Conservation (phyloP, 2,329 filamentous ascomycete species). For the Catunica adiposa region DNA sequence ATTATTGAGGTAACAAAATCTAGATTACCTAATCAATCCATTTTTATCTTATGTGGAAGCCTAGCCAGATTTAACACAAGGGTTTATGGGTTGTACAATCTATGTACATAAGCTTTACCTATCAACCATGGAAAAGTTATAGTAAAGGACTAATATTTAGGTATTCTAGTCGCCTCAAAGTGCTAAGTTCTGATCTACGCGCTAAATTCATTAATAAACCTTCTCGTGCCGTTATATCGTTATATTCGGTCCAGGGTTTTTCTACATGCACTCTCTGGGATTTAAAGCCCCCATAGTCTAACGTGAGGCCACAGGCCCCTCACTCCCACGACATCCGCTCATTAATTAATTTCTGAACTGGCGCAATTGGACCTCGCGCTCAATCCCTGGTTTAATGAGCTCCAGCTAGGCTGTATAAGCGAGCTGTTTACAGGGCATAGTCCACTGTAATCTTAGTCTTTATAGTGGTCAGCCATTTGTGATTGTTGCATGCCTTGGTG, state of each 20-base stretch:
- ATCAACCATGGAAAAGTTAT: too few relatives aligned
- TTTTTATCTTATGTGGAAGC: neutral
- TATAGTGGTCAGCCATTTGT: neutral
- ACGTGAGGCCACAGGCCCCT: neutral
- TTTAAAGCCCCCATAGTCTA: neutral
- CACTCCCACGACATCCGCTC: neutral
- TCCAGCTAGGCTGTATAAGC: neutral
- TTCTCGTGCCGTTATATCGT: too few relatives aligned
- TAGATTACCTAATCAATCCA: neutral
- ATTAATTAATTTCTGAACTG: neutral
- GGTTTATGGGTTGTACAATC: neutral
- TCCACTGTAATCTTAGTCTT: neutral
- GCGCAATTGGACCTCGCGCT: neutral
- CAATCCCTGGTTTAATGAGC: constrained; percentile 2
- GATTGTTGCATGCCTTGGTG: too few relatives aligned
- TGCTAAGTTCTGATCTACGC: neutral
- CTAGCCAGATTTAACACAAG: neutral
- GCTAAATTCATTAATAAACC: neutral
- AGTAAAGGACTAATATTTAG: too few relatives aligned
- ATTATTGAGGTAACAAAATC: neutral
- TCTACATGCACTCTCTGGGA: neutral
- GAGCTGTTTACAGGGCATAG: neutral
- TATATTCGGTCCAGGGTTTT: neutral
- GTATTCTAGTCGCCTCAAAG: too few relatives aligned
- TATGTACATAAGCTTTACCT: too few relatives aligned